These are phyloP conservation scores for Leccinum imitatum DNA, from an alignment of 768 basidiomycete species.

Conservation along the genomic window DNA sequence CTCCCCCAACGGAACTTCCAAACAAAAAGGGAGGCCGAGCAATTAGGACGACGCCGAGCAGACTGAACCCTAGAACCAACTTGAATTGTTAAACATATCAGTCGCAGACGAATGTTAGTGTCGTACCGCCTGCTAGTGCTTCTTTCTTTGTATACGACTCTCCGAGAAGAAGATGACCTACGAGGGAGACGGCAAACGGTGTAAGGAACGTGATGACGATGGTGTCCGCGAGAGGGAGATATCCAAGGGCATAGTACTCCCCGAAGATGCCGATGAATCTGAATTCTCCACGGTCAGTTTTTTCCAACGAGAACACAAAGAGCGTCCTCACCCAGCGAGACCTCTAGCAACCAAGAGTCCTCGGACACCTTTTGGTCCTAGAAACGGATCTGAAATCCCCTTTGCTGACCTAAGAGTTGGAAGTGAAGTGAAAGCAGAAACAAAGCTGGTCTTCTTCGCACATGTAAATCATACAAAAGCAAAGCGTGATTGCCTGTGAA, in stretches of 20 bases:
- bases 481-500: conserved; percentile 48
- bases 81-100: neutral
- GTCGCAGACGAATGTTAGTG: neutral
- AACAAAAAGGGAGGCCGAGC: conserved; percentile 79
- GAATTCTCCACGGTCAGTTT: neutral
- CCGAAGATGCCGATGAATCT: conserved; percentile 76
- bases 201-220: conserved; percentile 74
- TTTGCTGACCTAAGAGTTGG: conserved; percentile 32
- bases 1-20: conserved; percentile 32
- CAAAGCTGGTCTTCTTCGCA: conserved; percentile 13
- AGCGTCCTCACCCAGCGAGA: conserved; percentile 54
- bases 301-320: neutral
- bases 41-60: conserved; percentile 78
- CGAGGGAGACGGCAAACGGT: conserved; percentile 62
- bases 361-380: conserved; percentile 71
- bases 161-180: conserved; percentile 59
- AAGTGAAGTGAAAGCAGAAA: neutral
- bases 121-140: conserved; percentile 51
- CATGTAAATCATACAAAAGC: conserved; percentile 55
- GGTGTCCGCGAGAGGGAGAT: conserved; percentile 76
- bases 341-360: conserved; percentile 57
- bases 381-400: conserved; percentile 53
- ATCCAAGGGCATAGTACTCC: conserved; percentile 69
- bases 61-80: conserved; percentile 49
- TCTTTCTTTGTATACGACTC: conserved; percentile 59